These are phyloP conservation scores for Lactarius hatsudake DNA, from an alignment of 768 basidiomycete species.

Conservation along the genomic window DNA sequence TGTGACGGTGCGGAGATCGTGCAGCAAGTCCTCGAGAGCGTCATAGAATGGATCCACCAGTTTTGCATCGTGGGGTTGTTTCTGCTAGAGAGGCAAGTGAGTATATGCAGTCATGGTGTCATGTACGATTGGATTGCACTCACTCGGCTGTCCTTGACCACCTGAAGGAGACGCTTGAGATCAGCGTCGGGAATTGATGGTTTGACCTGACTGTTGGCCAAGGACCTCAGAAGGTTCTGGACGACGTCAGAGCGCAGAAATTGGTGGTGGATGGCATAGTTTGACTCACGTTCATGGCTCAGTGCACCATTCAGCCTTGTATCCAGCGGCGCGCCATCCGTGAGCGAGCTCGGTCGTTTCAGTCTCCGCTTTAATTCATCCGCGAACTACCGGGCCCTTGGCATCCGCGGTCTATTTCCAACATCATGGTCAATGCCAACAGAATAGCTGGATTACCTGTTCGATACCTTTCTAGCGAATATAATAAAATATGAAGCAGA, in stretches of 20 bases:
- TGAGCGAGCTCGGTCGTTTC: slow-evolving; percentile 31
- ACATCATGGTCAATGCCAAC: neutral
- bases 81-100: slow-evolving; percentile 32
- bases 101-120: slow-evolving; percentile 29
- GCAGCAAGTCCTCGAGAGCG: slow-evolving; percentile 82
- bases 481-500: neutral
- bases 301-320: slow-evolving; percentile 31
- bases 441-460: neutral
- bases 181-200: slow-evolving; percentile 59
- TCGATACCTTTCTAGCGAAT: neutral
- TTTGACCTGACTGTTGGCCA: slow-evolving; percentile 74
- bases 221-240: slow-evolving; percentile 86
- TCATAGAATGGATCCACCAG: slow-evolving; percentile 90
- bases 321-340: slow-evolving; percentile 30
- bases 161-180: slow-evolving; percentile 75
- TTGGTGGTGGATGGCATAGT: slow-evolving; percentile 33
- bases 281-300: slow-evolving; percentile 39
- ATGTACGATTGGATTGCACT: slow-evolving; percentile 37
- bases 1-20: slow-evolving; percentile 77
- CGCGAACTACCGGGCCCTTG: slow-evolving; percentile 8
- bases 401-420: neutral
- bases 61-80: slow-evolving; percentile 58
- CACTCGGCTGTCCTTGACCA: slow-evolving; percentile 88
- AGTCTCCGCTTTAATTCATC: slow-evolving; percentile 30
- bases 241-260: slow-evolving; percentile 18